phyloP scores from a whole-genome alignment of 2,329 filamentous ascomycete species.

The Chaetomiaceae sp. region DNA sequence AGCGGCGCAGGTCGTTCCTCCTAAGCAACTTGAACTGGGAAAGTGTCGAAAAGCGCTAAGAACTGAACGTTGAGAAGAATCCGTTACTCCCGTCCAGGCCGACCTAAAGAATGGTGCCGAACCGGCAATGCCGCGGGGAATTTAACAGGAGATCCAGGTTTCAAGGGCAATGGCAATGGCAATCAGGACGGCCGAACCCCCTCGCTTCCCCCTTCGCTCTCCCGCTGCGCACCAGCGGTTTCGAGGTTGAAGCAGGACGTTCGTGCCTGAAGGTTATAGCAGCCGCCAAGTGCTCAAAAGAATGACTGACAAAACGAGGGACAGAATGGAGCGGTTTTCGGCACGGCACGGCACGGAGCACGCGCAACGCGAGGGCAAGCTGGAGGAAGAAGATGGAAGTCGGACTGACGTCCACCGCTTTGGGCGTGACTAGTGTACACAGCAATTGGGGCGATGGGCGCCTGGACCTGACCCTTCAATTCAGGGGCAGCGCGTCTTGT shows the following conservation, averaged over 20 bases:
- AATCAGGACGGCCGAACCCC: conserved; percentile 2
- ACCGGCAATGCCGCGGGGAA: conserved; percentile 7
- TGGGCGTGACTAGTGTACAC: too few relatives aligned
- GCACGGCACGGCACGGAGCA: neutral
- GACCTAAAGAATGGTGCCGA: neutral
- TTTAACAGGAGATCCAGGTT: conserved; percentile 18
- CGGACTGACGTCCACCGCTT: conserved; percentile 1
- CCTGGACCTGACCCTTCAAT: too few relatives aligned
- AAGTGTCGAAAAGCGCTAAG: too few relatives aligned
- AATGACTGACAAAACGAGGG: conserved; percentile 2
- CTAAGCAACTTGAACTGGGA: too few relatives aligned
- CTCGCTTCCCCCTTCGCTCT: conserved; percentile 10
- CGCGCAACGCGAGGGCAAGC: neutral
- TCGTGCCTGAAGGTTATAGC: too few relatives aligned
- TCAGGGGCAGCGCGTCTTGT: too few relatives aligned
- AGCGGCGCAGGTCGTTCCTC: conserved; percentile 12
- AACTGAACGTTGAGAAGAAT: neutral
- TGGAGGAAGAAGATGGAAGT: neutral
- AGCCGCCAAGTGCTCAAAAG: neutral
- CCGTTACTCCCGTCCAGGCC: neutral
- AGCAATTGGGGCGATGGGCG: too few relatives aligned
- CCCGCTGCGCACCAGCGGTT: too few relatives aligned
- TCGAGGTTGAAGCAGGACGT: too few relatives aligned
- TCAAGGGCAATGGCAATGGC: conserved; percentile 19
- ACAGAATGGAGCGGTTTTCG: neutral